A percentile compares a stretch with the other conserved stretches of the same genome.
These are phyloP conservation scores for Lentinula detonsa DNA, from an alignment of 768 basidiomycete species.

Conservation along the genomic window DNA sequence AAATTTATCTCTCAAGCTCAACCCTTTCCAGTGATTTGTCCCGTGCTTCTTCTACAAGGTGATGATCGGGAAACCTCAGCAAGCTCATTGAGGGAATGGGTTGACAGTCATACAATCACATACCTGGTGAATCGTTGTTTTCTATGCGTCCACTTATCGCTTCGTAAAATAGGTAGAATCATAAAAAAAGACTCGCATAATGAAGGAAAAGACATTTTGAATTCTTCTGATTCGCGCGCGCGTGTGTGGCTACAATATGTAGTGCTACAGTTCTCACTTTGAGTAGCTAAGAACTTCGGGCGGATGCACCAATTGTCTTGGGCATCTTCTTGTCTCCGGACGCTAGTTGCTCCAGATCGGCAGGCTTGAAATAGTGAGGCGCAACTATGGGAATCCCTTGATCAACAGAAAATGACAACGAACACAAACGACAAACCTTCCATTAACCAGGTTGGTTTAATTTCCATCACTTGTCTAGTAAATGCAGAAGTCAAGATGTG, in stretches of 20 bases:
- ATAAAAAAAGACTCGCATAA: conserved; percentile 64
- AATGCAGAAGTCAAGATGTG: background rate
- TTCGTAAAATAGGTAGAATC: conserved; percentile 61
- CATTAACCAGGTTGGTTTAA: conserved; percentile 90
- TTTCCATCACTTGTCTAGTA: conserved; percentile 92
- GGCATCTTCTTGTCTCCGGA: conserved; percentile 92
- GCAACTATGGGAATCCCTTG: conserved; percentile 51
- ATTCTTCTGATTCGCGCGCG: background rate
- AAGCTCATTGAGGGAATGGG: too few species aligned
- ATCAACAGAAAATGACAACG: conserved; percentile 4
- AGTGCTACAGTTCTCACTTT: background rate
- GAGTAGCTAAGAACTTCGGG: background rate
- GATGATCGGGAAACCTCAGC: background rate
- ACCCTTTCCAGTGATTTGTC: conserved; percentile 39
- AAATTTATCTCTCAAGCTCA: background rate
- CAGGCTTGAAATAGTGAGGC: conserved; percentile 91
- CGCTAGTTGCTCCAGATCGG: conserved; percentile 74
- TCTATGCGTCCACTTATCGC: background rate
- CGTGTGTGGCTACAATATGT: background rate
- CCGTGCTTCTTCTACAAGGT: conserved; percentile 10
- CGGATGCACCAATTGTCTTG: conserved; percentile 52
- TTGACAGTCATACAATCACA: background rate
- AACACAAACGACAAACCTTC: conserved; percentile 55
- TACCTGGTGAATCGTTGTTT: background rate
- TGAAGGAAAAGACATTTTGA: conserved; percentile 26